Base-by-base conservation (phyloP, 805 yeast genomes). In the Cyberlindnera mycetangii region DNA sequence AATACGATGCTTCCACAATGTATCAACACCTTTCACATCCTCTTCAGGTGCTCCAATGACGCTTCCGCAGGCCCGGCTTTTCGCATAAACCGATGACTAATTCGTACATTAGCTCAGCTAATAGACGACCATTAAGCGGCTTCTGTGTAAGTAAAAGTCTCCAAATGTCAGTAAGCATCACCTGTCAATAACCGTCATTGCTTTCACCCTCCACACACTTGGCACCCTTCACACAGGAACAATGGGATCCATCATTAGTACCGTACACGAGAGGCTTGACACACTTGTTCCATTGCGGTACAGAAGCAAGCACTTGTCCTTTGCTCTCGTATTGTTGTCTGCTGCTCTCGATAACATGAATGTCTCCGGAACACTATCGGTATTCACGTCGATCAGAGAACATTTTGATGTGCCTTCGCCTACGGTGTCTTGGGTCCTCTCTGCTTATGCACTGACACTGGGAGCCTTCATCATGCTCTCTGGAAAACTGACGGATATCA, bases 371-470 rank as follows among this genome's bases (percentile, higher is more conserved):
- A 32, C 49, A 1, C 14, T 44, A 20, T 44, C 54, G 3, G 16
- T 37, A 5, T 31, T 28, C 14, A 25, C 36, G 25, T 38, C 46
- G 14, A 40, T 39, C 18, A 9, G 18, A 6, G 39, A 37, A 25
- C 41, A 41, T n/a, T 50, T 47, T 27, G 30, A 42, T 14, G 18
- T 45, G 2, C 14, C 40, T 4, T 27, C 45, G 2, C 37, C 48
- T 62, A 76, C 48, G 63, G 76, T 6, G 0, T 52, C 62, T 7
- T 74, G 78, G 78, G 67, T 66, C 0, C 45, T 73, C 5, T 64
- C 76, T 2, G 68, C 70, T 0, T 74, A 72, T 54, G 68, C 75
- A 0, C 51, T 74, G n/a, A 71, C 77, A 0, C 52, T 72, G 21
- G 75, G 75, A 7, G 60, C 75, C 0, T 72, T 71, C 50, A 72